A percentile compares a stretch with the other conserved stretches of the same genome.
Conservation (phyloP, 2,329 filamentous ascomycete genomes). For the Neonectria sp. region DNA sequence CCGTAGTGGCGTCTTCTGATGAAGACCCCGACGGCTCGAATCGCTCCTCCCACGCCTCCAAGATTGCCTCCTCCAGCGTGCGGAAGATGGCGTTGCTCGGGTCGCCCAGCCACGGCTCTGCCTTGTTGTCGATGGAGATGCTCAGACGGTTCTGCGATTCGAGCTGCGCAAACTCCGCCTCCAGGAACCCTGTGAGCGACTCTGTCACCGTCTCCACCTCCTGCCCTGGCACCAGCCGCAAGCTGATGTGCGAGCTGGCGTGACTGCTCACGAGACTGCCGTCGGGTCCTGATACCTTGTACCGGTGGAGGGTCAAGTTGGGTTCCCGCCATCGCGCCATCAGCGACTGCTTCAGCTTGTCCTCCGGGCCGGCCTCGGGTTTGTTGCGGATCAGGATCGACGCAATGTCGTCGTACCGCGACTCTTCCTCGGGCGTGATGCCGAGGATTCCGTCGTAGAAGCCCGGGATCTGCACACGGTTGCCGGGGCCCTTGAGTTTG, state of each 20-base stretch:
- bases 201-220: slow-evolving; percentile 84
- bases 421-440: slow-evolving; percentile 81
- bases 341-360: slow-evolving; percentile 84
- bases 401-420: slow-evolving; percentile 88
- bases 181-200: slow-evolving; percentile 76
- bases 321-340: slow-evolving; percentile 97
- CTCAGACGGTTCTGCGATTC: slow-evolving; percentile 86
- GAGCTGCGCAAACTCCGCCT: slow-evolving; percentile 79
- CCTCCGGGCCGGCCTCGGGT: slow-evolving; percentile 70
- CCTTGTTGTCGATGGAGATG: slow-evolving; percentile 91
- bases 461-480: slow-evolving; percentile 85
- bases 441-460: slow-evolving; percentile 91
- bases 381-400: slow-evolving; percentile 81
- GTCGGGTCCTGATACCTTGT: slow-evolving; percentile 93
- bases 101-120: slow-evolving; percentile 96
- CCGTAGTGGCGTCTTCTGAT: slow-evolving; percentile 22
- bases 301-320: slow-evolving; percentile 92
- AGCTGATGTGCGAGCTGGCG: slow-evolving; percentile 88
- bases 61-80: slow-evolving; percentile 87
- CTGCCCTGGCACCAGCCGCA: slow-evolving; percentile 95
- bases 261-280: slow-evolving; percentile 92
- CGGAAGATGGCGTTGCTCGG: slow-evolving; percentile 92
- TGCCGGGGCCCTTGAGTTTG: slow-evolving; percentile 85
- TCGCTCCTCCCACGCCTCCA: slow-evolving; percentile 83
- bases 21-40: slow-evolving; percentile 49